Percentiles rank a stretch among this genome's conserved stretches.
phyloP scores from a whole-genome alignment of 805 yeast genomes.

The baker's yeast (Saccharomyces cerevisiae) region DNA sequence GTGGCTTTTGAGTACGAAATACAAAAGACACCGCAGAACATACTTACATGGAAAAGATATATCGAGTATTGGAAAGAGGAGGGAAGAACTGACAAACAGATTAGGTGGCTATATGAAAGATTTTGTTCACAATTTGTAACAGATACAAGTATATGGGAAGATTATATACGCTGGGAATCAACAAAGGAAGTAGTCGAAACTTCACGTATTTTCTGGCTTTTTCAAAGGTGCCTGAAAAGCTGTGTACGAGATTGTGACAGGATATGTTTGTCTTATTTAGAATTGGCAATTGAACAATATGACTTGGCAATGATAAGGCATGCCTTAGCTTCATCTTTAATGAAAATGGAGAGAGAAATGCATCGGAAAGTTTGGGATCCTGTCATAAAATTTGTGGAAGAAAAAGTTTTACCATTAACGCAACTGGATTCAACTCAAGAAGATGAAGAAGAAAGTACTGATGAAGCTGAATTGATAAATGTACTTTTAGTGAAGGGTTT shows the following conservation, averaged over 20 bases:
- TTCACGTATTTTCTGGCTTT: conserved; percentile 24
- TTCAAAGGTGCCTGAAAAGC: conserved; percentile 37
- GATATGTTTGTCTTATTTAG: conserved; percentile 48
- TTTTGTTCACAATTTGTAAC: conserved; percentile 27
- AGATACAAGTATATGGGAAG: conserved; percentile 17
- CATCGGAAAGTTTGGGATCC: conserved; percentile 24
- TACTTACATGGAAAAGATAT: conserved; percentile 42
- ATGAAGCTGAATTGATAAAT: not conserved
- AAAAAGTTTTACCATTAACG: conserved; percentile 12
- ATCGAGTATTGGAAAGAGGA: conserved; percentile 13
- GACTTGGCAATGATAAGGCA: conserved; percentile 25
- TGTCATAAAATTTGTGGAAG: conserved; percentile 15
- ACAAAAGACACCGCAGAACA: conserved; percentile 28
- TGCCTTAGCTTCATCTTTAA: conserved; percentile 24
- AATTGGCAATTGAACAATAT: conserved; percentile 36
- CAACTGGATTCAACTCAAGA: conserved; percentile 2
- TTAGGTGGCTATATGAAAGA: conserved; percentile 30
- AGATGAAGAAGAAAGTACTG: conserved; percentile 1
- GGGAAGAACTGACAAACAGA: conserved; percentile 10
- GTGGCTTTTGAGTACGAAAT: conserved; percentile 41
- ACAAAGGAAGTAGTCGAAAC: conserved; percentile 37
- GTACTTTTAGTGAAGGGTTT: not conserved
- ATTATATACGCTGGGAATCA: conserved; percentile 34
- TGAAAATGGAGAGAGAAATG: conserved; percentile 3
- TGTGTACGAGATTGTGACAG: conserved; percentile 29